phyloP scores from a whole-genome alignment of 1,284 basidiomycete species.

The Fomitiporia mediterranea region DNA sequence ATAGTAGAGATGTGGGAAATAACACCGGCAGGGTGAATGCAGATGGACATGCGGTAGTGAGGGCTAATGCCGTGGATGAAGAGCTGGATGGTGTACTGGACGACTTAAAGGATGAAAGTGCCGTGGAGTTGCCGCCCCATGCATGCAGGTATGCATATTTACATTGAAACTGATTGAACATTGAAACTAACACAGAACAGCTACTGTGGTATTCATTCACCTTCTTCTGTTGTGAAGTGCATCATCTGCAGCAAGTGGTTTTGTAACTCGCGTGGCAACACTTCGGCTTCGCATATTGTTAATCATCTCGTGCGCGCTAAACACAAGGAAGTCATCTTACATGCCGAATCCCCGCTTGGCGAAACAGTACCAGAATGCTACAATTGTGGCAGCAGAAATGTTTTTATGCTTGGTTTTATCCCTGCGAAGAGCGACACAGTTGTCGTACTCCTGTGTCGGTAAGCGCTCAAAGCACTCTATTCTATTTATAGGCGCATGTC shows the following conservation, averaged over 20 bases:
- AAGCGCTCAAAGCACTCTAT: too few relatives aligned
- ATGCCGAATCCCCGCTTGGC: conserved; percentile 91
- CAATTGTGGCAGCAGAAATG: conserved; percentile 99
- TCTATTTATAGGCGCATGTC: too few relatives aligned
- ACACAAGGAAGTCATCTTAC: conserved; percentile 97
- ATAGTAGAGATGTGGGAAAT: conserved; percentile 32
- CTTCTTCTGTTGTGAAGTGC: conserved; percentile 96
- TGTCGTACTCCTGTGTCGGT: conserved; percentile 97
- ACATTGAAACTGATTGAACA: conserved; percentile 4
- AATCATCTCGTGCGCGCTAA: conserved; percentile 98
- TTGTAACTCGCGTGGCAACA: conserved; percentile 98
- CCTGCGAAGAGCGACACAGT: conserved; percentile 99
- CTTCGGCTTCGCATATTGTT: conserved; percentile 97
- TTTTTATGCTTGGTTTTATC: conserved; percentile 98
- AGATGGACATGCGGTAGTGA: conserved; percentile 28
- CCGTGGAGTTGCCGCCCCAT: conserved; percentile 81
- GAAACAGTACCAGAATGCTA: conserved; percentile 99
- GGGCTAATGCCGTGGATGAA: conserved; percentile 54
- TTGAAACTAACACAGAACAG: conserved; percentile 38
- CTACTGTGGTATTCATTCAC: conserved; percentile 99
- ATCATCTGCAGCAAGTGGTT: conserved; percentile 98
- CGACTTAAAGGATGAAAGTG: conserved; percentile 81
- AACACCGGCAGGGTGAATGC: conserved; percentile 37
- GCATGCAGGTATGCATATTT: conserved; percentile 77
- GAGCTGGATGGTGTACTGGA: conserved; percentile 86